Base-by-base conservation (phyloP, 345 rosid species). In the Pelargonium nanum region DNA sequence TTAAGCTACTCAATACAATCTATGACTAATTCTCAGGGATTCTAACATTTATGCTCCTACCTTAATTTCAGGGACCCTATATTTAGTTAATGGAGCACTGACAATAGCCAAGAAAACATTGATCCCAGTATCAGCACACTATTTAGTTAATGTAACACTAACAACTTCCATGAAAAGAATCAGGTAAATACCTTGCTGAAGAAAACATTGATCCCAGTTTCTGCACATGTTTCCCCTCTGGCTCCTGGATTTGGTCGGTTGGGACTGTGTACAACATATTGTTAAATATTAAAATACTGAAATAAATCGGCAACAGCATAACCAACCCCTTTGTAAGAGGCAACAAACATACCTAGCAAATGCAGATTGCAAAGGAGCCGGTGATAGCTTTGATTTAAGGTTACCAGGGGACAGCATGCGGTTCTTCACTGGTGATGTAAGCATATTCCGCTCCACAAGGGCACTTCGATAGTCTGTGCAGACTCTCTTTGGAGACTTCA, bases 141-240 rank as follows among this genome's bases (percentile, higher is more conserved):
- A 12, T 40, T 7, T 6, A 40, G 5, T 40, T 40, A 12, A 40
- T 40, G 48, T 9, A 28, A 7, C 32, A 28, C 4, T 28, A 7
- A 7, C 48, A 40, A 40, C 15, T 40, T 40, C 16, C 17, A 40
- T 8, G 9, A 6, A 40, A 40, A 12, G 16, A 40, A 34, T 34
- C 1, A 9, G 48, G 57, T n/a, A n/a, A 65, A 53, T 69, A 89
- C 99, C 94, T 89, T 93, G 68, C 84, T 67, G 72, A 89, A 89
- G 79, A 89, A 89, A 60, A 93, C 79, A 74, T 70, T 84, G 70
- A 89, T 85, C 55, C 88, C 97, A 48, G 97, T 89, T 78, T 93
- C 99, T 20, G 97, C 99, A 65, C 94, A 93, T 62, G 99, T 93
- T 84, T 89, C 99, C 62, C 99, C 99, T 65, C 91, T 91, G 23